Evolutionary conservation across 1,139 yeast genomes (phyloP), one percentile per base, ranked within the genome.

Genomic region (Yamadazyma diospyri): DNA sequence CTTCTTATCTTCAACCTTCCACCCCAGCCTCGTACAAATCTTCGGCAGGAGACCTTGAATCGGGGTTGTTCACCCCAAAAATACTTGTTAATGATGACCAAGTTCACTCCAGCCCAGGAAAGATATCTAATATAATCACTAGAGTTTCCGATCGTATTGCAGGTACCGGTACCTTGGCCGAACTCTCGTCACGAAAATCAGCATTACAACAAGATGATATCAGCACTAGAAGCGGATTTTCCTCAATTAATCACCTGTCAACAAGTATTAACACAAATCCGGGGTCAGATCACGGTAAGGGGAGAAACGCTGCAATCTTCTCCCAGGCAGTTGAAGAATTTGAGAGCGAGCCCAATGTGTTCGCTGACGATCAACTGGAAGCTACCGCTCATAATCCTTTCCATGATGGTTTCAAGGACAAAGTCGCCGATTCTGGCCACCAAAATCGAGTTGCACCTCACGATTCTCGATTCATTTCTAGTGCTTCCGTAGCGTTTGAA

Each of bases 141-240:
- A 46, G 69, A 35, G 55, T 68, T 3, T 62, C 72, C 0, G 69
- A 67, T 34, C 61, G 74, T 43, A 59, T 68, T 31, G 72, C 71
- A 1, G 74, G 73, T 4, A 39, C 57, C 10, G 62, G 60, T 8
- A 37, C 50, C 1, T 36, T 48, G 8, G 46, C 51, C 4, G 33
- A 35, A 12, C 19, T 24, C 8, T 19, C 33, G 6, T 21, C 35
- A n/a, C 12, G 32, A 3, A 31, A 32, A 12, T 24, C 33, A 4
- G 35, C 38, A 1, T 31, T 32, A 11, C 12, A 28, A 10, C 19
- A 28, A 4, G 30, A 32, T 6, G 30, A 35, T 21, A 18, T 7
- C 6, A 9, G 9, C 8, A 18, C 20, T 18, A 8, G 15, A 4
- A 32, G 34, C 18, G 12, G 11, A 6, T 26, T 12, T 13, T 27